Base-by-base conservation (phyloP, 2,329 filamentous ascomycete species). In the Chaetothyriales sp. region DNA sequence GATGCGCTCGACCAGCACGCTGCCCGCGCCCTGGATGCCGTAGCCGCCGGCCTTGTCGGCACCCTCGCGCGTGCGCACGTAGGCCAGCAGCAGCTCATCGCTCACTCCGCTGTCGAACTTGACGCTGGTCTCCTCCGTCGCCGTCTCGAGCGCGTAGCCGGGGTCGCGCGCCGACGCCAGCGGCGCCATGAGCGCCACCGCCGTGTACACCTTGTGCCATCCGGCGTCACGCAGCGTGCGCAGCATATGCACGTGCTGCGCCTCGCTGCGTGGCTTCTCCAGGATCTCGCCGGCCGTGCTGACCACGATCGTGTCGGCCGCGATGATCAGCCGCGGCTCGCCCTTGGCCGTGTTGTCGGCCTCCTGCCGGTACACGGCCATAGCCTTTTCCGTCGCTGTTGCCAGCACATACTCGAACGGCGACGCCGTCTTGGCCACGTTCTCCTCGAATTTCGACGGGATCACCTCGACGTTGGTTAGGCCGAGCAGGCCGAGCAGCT, bases 11-110 rank as follows among this genome's bases (percentile, higher is more conserved):
- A 98, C 82, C 52, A 98, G 69, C 65, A 95, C 82, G 7, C 86
- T 84, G 1, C 86, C 92, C 9, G 90, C 73, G 0, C 90, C 92
- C 69, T 98, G 92, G 50, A 98, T 79, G 1, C 88, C 92, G 68
- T 98, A 98, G 0, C 92, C 92, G 1, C 92, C 92, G 0, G 92
- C 92, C 74, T 97, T 98, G 68, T 97, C 92, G 9, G 81, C 89
- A 1, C 92, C 92, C 73, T 98, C 92, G 51, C 90, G 77, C 19
- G 90, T 95, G 54, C 65, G 64, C 48, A 77, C 74, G 66, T 77
- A 77, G 50, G 78, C 78, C 60, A 87, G 73, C 54, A 97, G 82
- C 59, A 95, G 77, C 54, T 94, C 89, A 70, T 98, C 90, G 13
- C 81, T 80, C 4, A 83, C 74, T 44, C 77, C 78, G 53, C 74